Percentiles rank a stretch among this genome's conserved stretches.
Evolutionary conservation across 2,329 filamentous ascomycete species (phyloP).

Genomic region (Scedosporium boydii): DNA sequence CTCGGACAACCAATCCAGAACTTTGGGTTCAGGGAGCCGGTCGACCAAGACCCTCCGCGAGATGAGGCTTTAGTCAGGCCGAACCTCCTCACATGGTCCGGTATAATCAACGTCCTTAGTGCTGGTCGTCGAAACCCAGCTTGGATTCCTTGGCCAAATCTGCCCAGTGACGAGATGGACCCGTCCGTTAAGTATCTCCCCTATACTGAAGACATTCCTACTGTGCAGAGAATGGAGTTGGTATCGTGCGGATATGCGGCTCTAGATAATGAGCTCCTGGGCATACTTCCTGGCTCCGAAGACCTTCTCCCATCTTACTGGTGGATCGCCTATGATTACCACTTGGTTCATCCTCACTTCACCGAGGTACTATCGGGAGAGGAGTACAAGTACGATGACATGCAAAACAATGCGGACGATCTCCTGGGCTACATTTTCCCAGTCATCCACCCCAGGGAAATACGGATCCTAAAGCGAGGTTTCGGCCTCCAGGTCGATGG

Average conservation of each 20-base stretch:
- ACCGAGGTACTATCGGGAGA: not conserved
- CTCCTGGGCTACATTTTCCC: not conserved
- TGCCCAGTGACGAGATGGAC: no score
- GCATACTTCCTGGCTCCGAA: no score
- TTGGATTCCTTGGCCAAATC: no score
- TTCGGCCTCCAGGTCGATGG: not conserved
- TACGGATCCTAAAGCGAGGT: not conserved
- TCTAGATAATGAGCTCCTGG: not conserved
- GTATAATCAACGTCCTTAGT: not conserved
- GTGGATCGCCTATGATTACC: not conserved
- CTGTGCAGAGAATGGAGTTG: not conserved
- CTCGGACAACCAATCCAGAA: no score
- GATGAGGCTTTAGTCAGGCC: slow-evolving; percentile 11
- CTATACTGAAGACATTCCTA: not conserved
- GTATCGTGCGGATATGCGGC: not conserved
- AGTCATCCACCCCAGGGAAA: not conserved
- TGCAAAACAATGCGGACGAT: not conserved
- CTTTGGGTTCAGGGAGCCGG: no score
- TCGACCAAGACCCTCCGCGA: no score
- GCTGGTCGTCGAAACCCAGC: not conserved
- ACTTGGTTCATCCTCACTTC: not conserved
- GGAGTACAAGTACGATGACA: not conserved
- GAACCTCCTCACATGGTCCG: not conserved
- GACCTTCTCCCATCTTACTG: no score
- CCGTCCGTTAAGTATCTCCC: not conserved